Conservation (phyloP, 305 asterid species). For the Fraxinus albicans region DNA sequence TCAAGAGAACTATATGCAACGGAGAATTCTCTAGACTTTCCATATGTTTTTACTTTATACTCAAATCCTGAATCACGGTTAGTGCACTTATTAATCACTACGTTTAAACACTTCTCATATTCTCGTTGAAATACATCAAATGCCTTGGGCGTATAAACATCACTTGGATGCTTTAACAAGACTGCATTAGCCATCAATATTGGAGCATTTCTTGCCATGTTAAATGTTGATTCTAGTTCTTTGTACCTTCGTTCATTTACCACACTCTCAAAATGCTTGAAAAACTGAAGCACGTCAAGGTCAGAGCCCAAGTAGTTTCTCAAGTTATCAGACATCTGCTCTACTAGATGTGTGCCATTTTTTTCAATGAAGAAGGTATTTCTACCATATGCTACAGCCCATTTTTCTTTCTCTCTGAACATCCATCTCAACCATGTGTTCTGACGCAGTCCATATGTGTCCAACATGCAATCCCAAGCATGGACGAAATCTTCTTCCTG, state of each 20-base stretch:
- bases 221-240: conserved; percentile 46
- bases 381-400: conserved; percentile 61
- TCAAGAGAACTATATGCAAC: conserved; percentile 48
- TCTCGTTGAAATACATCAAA: conserved; percentile 60
- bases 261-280: conserved; percentile 46
- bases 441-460: conserved; percentile 43
- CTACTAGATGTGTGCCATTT: conserved; percentile 49
- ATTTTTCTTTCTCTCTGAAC: conserved; percentile 63
- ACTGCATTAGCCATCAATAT: conserved; percentile 55
- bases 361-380: conserved; percentile 57
- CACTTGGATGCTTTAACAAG: conserved; percentile 53
- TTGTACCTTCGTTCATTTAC: conserved; percentile 56
- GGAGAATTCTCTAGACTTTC: conserved; percentile 43
- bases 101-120: conserved; percentile 61
- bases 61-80: conserved; percentile 44
- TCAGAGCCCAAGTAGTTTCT: conserved; percentile 43
- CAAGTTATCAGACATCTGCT: conserved; percentile 49
- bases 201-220: conserved; percentile 48
- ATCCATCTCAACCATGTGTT: conserved; percentile 69
- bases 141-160: conserved; percentile 50
- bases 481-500: conserved; percentile 55
- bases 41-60: conserved; percentile 60
- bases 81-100: conserved; percentile 45
- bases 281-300: conserved; percentile 45
- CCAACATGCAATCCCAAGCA: conserved; percentile 58